Conservation (phyloP, 2,329 filamentous ascomycete species). For the Xylariales sp. region DNA sequence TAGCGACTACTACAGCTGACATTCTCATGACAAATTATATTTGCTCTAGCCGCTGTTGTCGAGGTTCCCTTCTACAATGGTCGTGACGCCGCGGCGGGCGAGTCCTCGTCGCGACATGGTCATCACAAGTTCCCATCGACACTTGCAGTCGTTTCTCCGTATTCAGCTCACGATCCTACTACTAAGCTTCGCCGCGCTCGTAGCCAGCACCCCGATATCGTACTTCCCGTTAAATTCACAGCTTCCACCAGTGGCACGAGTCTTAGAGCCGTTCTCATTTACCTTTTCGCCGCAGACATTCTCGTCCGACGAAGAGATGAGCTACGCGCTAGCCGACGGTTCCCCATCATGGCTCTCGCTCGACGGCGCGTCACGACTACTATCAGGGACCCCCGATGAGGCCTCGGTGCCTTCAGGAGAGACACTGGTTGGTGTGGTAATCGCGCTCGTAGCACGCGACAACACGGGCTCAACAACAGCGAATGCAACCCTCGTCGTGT, state of each 20-base stretch:
- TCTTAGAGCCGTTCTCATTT: conserved; percentile 75
- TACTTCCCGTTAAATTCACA: conserved; percentile 86
- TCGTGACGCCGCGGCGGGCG: conserved; percentile 24
- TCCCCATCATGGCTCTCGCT: conserved; percentile 81
- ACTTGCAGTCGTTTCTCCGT: conserved; percentile 1
- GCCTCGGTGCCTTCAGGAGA: conserved; percentile 52
- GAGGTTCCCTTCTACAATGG: conserved; percentile 26
- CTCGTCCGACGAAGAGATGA: conserved; percentile 66
- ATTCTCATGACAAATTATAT: conserved; percentile 20
- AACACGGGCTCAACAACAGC: conserved; percentile 70
- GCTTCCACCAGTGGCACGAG: conserved; percentile 80
- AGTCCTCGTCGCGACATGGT: conserved; percentile 21
- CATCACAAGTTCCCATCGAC: not conserved
- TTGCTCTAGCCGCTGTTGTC: not conserved
- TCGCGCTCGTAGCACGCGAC: conserved; percentile 78
- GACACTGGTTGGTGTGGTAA: conserved; percentile 65
- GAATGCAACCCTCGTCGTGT: conserved; percentile 77
- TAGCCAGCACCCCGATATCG: conserved; percentile 56
- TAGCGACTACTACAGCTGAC: not conserved
- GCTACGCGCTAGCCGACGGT: conserved; percentile 71
- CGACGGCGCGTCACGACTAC: conserved; percentile 70
- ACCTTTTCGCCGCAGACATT: conserved; percentile 81
- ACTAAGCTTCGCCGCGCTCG: conserved; percentile 46
- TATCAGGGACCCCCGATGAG: conserved; percentile 75
- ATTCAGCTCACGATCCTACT: conserved; percentile 27